These are phyloP conservation scores for Entonaema liquescens DNA, from an alignment of 495 filamentous ascomycete genomes.

Conservation along the genomic window DNA sequence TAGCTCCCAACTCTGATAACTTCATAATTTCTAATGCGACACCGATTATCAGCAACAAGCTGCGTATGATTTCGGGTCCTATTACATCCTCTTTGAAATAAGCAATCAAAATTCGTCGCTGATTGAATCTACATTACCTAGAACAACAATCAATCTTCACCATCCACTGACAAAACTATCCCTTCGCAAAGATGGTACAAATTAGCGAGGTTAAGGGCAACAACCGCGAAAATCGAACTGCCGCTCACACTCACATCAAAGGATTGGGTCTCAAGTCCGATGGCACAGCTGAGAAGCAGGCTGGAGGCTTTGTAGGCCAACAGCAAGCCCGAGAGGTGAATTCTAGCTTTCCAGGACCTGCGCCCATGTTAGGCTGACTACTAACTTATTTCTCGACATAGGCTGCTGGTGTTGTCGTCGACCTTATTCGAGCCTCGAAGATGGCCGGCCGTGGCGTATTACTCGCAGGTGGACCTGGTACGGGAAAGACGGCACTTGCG, in stretches of 20 bases:
- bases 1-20: constrained; percentile 22
- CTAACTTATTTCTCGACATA: constrained; percentile 19
- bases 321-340: constrained; percentile 82
- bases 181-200: constrained; percentile 74
- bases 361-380: constrained; percentile 21
- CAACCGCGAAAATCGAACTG: constrained; percentile 93
- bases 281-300: constrained; percentile 79
- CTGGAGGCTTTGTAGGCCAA: constrained; percentile 90
- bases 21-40: constrained; percentile 34
- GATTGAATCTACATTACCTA: constrained; percentile 8
- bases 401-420: constrained; percentile 94
- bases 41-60: background rate
- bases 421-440: constrained; percentile 92
- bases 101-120: constrained; percentile 1
- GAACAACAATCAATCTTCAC: constrained; percentile 13
- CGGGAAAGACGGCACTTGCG: constrained; percentile 95
- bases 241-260: constrained; percentile 96
- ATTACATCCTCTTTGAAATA: background rate
- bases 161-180: constrained; percentile 10
- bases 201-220: constrained; percentile 97
- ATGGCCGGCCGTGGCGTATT: constrained; percentile 96
- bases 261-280: constrained; percentile 84
- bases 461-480: constrained; percentile 89
- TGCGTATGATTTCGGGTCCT: background rate
- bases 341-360: background rate